phyloP scores from a whole-genome alignment of 129 eudicot genomes.

The Cynara cardunculus region DNA sequence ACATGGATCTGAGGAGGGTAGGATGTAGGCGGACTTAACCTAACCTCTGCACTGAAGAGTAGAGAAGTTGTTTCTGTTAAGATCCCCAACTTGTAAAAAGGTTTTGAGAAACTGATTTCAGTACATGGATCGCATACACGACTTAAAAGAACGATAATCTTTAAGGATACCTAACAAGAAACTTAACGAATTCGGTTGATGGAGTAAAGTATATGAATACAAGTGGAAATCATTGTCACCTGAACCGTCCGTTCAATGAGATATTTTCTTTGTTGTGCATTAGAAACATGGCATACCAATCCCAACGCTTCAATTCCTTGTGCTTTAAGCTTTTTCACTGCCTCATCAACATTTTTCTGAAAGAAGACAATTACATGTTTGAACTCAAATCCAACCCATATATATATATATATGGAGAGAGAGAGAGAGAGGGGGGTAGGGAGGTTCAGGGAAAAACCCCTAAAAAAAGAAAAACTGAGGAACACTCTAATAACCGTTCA shows the following conservation, averaged over 20 bases:
- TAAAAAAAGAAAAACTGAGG: no score
- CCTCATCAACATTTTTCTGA: slow-evolving; percentile 89
- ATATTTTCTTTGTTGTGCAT: slow-evolving; percentile 75
- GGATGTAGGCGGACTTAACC: no score
- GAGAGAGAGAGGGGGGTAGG: no score
- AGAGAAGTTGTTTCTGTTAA: no score
- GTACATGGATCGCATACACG: neutral
- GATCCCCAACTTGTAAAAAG: no score
- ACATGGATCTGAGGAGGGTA: no score
- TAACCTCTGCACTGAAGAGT: no score
- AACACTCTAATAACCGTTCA: no score
- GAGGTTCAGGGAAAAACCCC: no score
- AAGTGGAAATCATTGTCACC: slow-evolving; percentile 33
- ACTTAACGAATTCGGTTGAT: neutral
- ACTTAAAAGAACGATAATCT: neutral
- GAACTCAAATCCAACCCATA: neutral
- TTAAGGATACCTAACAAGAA: neutral
- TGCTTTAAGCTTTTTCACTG: slow-evolving; percentile 62
- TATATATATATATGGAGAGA: neutral
- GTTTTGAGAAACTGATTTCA: neutral
- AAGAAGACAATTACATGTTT: neutral
- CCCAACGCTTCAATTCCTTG: slow-evolving; percentile 71
- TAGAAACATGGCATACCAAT: slow-evolving; percentile 86
- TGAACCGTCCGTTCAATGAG: slow-evolving; percentile 58
- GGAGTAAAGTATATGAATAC: neutral